A percentile compares a stretch with the other conserved stretches of the same genome.
Evolutionary conservation across 2,329 filamentous ascomycete species (phyloP).

Genomic region (Cryoendolithus antarcticus): DNA sequence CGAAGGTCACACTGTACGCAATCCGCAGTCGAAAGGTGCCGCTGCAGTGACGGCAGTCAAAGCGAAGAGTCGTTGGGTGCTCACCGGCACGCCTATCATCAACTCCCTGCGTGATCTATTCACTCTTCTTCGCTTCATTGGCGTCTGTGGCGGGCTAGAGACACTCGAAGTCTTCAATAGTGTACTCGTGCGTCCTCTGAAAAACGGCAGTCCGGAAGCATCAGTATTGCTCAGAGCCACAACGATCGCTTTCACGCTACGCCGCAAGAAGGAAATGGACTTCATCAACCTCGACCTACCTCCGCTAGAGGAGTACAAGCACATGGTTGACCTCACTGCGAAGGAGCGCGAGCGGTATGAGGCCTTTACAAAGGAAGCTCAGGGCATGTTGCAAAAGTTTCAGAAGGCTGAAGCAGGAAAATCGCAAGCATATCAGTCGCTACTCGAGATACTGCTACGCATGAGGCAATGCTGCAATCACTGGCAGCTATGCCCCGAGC

Average conservation of each 20-base stretch:
- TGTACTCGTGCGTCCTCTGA: slow-evolving; percentile 57
- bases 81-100: slow-evolving; percentile 50
- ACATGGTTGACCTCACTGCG: slow-evolving; percentile 58
- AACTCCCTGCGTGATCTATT: slow-evolving; percentile 74
- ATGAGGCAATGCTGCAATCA: slow-evolving; percentile 82
- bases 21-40: slow-evolving; percentile 59
- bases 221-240: slow-evolving; percentile 59
- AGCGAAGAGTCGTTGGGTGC: slow-evolving; percentile 63
- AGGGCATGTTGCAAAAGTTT: slow-evolving; percentile 54
- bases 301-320: slow-evolving; percentile 62
- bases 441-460: slow-evolving; percentile 71
- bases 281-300: slow-evolving; percentile 76
- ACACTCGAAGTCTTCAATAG: slow-evolving; percentile 61
- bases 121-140: slow-evolving; percentile 65
- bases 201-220: slow-evolving; percentile 38
- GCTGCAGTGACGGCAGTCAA: slow-evolving; percentile 54
- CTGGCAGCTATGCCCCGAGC: slow-evolving; percentile 67
- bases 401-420: slow-evolving; percentile 28
- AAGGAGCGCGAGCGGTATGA: slow-evolving; percentile 71
- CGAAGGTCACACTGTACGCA: slow-evolving; percentile 68
- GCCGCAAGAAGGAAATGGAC: slow-evolving; percentile 76
- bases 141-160: slow-evolving; percentile 63
- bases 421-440: slow-evolving; percentile 51
- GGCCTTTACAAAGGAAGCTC: slow-evolving; percentile 61
- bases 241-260: slow-evolving; percentile 68